Percentiles rank a stretch among this genome's conserved stretches.
Conservation (phyloP, 352 stramenopile genomes). For the Phytophthora nicotianae region DNA sequence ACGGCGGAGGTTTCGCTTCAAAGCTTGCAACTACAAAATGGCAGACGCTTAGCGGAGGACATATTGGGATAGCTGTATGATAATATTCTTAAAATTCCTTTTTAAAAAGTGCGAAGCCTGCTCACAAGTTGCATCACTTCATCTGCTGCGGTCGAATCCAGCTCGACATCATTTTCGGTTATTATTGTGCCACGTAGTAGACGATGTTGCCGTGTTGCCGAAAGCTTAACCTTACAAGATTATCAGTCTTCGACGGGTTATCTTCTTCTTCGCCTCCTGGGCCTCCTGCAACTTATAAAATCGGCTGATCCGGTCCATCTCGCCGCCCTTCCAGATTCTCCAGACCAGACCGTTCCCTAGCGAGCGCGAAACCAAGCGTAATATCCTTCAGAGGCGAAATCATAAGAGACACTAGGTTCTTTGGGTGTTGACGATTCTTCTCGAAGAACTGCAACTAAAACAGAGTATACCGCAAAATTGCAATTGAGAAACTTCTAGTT, state of each 20-base stretch:
- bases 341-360: slow-evolving; percentile 42
- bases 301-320: slow-evolving; percentile 69
- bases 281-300: slow-evolving; percentile 80
- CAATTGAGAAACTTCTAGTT: no score
- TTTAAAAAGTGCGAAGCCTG: no score
- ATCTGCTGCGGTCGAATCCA: background rate
- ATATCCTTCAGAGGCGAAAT: slow-evolving; percentile 79
- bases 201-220: background rate
- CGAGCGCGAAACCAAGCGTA: slow-evolving; percentile 58
- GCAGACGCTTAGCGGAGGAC: no score
- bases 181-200: background rate
- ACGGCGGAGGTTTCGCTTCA: no score
- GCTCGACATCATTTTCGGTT: background rate
- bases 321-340: slow-evolving; percentile 58
- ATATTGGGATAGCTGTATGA: no score
- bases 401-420: slow-evolving; percentile 30
- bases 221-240: background rate
- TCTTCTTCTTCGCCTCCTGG: slow-evolving; percentile 39
- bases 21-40: no score
- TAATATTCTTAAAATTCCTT: no score
- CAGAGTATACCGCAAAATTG: no score
- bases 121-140: background rate
- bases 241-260: background rate
- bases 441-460: background rate
- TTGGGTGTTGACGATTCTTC: background rate